Percentiles rank a stretch among this genome's conserved stretches.
Conservation (phyloP, 192 early-diverging fungal species). For the Gonapodya prolifera region DNA sequence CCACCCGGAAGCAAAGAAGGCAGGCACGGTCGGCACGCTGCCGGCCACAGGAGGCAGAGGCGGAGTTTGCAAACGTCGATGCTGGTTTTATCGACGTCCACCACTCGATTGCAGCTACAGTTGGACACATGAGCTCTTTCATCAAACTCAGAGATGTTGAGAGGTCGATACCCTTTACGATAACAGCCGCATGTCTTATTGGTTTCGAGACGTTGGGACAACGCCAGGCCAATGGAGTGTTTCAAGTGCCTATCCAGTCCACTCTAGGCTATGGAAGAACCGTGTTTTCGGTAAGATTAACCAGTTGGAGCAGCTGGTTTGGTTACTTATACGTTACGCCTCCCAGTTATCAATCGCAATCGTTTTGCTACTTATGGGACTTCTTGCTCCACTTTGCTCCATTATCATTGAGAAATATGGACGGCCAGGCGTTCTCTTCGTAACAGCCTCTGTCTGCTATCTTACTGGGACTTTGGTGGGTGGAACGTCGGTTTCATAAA, state of each 20-base stretch:
- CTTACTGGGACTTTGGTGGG: background rate
- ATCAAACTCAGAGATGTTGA: background rate
- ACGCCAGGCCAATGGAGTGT: background rate
- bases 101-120: too few relatives aligned
- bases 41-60: too few relatives aligned
- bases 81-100: too few relatives aligned
- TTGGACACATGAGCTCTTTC: too few relatives aligned
- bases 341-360: background rate
- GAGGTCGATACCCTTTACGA: background rate
- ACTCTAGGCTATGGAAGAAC: background rate
- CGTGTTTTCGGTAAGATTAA: background rate
- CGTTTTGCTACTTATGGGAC: background rate
- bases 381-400: background rate
- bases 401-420: background rate
- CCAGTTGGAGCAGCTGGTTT: background rate
- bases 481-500: background rate
- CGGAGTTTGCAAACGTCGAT: too few relatives aligned
- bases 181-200: background rate
- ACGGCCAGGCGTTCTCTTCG: background rate
- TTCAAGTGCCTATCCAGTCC: background rate
- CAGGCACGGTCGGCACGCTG: too few relatives aligned
- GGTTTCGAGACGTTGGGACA: background rate
- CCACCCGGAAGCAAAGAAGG: too few relatives aligned
- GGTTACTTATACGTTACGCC: background rate
- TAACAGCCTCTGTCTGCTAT: background rate